Evolutionary conservation across 768 basidiomycete genomes (phyloP).

Genomic region (Boletellus sp.): DNA sequence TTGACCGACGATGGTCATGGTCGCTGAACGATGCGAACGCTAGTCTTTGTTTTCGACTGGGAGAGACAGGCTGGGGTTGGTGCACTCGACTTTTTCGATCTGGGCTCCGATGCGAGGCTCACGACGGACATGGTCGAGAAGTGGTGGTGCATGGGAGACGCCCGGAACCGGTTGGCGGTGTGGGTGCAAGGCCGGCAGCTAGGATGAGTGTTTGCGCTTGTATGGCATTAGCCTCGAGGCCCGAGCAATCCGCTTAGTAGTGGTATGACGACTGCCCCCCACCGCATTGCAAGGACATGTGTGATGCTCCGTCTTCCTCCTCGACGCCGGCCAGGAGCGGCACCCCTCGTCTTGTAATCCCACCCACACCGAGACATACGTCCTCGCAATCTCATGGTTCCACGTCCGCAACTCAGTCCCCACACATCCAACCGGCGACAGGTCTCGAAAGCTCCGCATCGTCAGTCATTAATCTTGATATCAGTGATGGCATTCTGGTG

Average conservation of each 20-base stretch:
- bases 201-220: constrained; percentile 15
- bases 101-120: constrained; percentile 17
- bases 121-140: constrained; percentile 66
- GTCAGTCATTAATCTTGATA: constrained; percentile 64
- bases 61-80: constrained; percentile 47
- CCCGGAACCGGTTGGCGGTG: constrained; percentile 57
- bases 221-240: constrained; percentile 6
- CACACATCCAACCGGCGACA: constrained; percentile 28
- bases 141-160: constrained; percentile 87
- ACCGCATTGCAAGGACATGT: constrained; percentile 20
- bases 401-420: constrained; percentile 28
- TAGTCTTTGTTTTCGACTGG: constrained; percentile 49
- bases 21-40: background rate
- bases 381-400: constrained; percentile 52
- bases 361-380: constrained; percentile 47
- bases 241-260: too few relatives aligned
- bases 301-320: constrained; percentile 26
- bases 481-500: constrained; percentile 65
- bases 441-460: constrained; percentile 64
- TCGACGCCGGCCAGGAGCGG: constrained; percentile 35
- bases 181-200: constrained; percentile 70
- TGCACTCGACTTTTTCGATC: constrained; percentile 67
- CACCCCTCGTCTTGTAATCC: constrained; percentile 48
- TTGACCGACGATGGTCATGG: background rate
- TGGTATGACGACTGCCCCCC: background rate